phyloP scores from a whole-genome alignment of 257 asterid genomes.

The Nicotiana noctiflora region DNA sequence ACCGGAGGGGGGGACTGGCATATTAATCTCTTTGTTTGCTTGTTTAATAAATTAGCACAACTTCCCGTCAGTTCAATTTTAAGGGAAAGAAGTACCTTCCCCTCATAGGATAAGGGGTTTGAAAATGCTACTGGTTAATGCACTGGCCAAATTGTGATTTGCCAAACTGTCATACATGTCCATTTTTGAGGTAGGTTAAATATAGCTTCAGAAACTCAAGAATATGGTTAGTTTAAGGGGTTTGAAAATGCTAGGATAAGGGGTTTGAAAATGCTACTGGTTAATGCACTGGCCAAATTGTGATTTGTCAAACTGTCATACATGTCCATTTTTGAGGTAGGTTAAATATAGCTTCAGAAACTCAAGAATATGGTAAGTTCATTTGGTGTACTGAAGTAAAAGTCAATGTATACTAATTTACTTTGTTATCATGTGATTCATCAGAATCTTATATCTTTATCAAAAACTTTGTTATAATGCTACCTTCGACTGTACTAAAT shows the following conservation, averaged over 20 bases:
- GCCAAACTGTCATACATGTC: no score
- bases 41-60: background rate
- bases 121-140: background rate
- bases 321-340: background rate
- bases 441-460: no score
- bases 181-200: no score
- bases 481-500: background rate
- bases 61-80: background rate
- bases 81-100: background rate
- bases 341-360: background rate
- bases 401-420: background rate
- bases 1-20: background rate
- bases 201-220: no score
- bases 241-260: no score
- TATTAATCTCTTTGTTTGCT: background rate
- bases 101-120: background rate
- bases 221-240: no score
- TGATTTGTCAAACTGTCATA: background rate
- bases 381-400: background rate
- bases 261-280: no score
- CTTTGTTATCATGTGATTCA: background rate
- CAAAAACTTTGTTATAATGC: no score
- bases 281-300: background rate
- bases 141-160: no score
- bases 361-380: background rate